Evolutionary conservation across 2,329 filamentous ascomycete genomes (phyloP), one percentile per base, ranked within the genome.

Genomic region (Emergomyces pasteurianus): DNA sequence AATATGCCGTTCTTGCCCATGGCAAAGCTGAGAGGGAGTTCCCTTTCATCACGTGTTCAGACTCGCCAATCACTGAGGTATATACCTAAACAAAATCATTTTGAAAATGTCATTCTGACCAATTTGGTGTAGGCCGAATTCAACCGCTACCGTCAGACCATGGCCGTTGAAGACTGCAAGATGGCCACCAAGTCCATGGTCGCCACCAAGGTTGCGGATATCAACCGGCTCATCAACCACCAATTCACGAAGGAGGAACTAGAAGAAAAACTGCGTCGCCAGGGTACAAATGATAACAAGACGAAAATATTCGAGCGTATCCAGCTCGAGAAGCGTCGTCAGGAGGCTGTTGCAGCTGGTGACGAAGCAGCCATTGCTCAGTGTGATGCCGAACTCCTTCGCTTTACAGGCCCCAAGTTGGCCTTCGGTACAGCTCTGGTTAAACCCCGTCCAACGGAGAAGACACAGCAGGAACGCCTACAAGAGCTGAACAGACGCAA

Each of bases 1-100:
- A 92, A 72, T 96, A 97, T 71, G 84, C 89, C 38, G 79, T 86
- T 59, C 86, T 89, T 49, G 86, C 90, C 8, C 88, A 95, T 71
- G 94, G 94, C 53, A 91, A 92, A 68, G 82, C 88, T 0, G 83
- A 90, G 70, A 88, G 87, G 71, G 86, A 92, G 42, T 96, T 91
- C 76, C 91, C 92, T 4, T 96, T 97, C 73, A 87, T 94, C 63
- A 87, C 87, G 64, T 92, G 92, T 71, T 97, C 94, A 0, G 92
- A 96, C 72, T 85, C 86, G 57, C 80, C 81, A 49, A 89, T 97
- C 69, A 89, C 88, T n/a, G 90, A 94, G 74, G 88, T 90, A 78
- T 65, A 80, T 72, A 34, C n/a, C 26, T 26, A 1, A 28, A n/a
- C 6, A 31, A 31, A 7, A 50, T 16, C 23, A 18, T 14, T 18